These are phyloP conservation scores for Adansonia gregorii DNA, from an alignment of 441 rosid genomes.

Conservation along the genomic window DNA sequence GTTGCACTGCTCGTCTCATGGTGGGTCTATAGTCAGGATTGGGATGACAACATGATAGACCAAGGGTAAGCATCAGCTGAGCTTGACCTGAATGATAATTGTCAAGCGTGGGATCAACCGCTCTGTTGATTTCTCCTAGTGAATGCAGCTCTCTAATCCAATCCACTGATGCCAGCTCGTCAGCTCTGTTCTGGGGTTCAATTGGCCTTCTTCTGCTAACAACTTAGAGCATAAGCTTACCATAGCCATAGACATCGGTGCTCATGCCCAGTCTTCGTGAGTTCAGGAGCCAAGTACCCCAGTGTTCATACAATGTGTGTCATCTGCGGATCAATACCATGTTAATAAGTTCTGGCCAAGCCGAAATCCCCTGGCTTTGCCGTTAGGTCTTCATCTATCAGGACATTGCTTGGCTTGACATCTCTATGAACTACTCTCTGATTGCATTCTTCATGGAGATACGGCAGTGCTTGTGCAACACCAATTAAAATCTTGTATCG, in stretches of 20 bases:
- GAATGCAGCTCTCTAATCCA: conserved; percentile 41
- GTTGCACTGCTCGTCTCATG: conserved; percentile 33
- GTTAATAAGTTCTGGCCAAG: conserved; percentile 42
- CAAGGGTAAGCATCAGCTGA: conserved; percentile 42
- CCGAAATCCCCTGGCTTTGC: conserved; percentile 49
- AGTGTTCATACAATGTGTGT: conserved; percentile 47
- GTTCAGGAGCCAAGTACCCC: conserved; percentile 53
- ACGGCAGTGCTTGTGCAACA: conserved; percentile 38
- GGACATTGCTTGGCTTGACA: conserved; percentile 46
- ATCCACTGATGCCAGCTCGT: conserved; percentile 35
- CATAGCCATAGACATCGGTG: conserved; percentile 49
- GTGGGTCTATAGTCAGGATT: conserved; percentile 38
- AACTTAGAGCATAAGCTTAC: conserved; percentile 48
- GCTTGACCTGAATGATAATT: conserved; percentile 30
- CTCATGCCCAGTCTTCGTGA: conserved; percentile 41
- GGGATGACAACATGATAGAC: conserved; percentile 42
- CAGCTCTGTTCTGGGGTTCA: conserved; percentile 28
- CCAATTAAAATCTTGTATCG: conserved; percentile 48
- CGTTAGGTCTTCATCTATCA: conserved; percentile 39
- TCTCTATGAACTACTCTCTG: conserved; percentile 51
- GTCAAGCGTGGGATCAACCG: conserved; percentile 27
- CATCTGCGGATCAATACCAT: conserved; percentile 39
- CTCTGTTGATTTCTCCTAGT: conserved; percentile 31
- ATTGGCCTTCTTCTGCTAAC: conserved; percentile 47
- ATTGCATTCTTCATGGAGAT: conserved; percentile 49